Conservation (phyloP, 2,329 filamentous ascomycete genomes). For the Talaromyces islandicus region DNA sequence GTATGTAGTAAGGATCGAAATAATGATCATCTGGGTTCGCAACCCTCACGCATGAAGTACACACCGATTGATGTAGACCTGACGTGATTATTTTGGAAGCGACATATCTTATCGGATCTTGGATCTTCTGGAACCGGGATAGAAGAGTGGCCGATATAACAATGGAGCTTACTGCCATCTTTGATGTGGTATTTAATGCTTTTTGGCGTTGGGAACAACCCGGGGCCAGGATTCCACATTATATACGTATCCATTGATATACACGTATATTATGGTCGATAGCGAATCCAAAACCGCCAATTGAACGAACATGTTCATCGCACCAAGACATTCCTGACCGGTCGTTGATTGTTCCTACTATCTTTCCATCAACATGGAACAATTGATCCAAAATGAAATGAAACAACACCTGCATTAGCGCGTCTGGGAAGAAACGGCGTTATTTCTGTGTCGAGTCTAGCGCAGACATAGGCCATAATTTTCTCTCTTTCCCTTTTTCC, state of each 20-base stretch:
- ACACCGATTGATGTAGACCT: background rate
- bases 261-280: background rate
- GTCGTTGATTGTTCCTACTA: no score
- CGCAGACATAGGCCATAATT: background rate
- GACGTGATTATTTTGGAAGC: background rate
- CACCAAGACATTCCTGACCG: background rate
- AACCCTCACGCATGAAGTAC: no score
- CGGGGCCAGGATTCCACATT: background rate
- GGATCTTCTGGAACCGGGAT: conserved; percentile 7
- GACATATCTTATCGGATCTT: background rate
- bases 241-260: background rate
- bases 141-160: background rate
- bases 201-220: background rate
- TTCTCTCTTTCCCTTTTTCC: background rate
- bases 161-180: background rate
- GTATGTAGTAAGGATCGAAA: no score
- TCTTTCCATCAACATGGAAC: background rate
- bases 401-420: background rate
- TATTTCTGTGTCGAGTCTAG: background rate
- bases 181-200: background rate
- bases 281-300: background rate
- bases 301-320: background rate
- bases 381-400: background rate
- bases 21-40: no score
- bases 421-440: background rate